These are phyloP conservation scores for Spathaspora passalidarum DNA, from an alignment of 805 yeast genomes.

Conservation along the genomic window DNA sequence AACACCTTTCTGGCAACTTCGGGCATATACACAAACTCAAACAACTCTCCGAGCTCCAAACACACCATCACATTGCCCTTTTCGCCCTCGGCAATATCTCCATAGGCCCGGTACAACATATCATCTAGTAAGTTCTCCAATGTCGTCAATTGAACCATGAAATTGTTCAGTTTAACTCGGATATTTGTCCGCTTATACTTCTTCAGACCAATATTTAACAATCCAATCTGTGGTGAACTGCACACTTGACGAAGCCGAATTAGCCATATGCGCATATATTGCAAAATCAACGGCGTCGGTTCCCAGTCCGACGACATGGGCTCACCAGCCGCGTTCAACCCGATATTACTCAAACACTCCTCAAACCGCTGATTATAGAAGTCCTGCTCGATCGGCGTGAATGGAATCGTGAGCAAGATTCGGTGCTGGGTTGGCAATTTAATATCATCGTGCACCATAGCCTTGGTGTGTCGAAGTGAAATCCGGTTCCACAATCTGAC, in stretches of 20 bases:
- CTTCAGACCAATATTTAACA: constrained; percentile 21
- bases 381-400: constrained; percentile 81
- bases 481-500: constrained; percentile 48
- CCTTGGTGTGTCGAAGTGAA: constrained; percentile 78
- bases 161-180: constrained; percentile 13
- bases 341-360: constrained; percentile 57
- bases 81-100: constrained; percentile 47
- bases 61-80: constrained; percentile 42
- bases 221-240: constrained; percentile 66
- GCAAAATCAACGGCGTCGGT: constrained; percentile 38
- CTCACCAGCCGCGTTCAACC: constrained; percentile 49
- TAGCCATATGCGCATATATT: constrained; percentile 67
- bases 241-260: constrained; percentile 71
- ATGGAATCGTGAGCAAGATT: constrained; percentile 65
- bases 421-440: constrained; percentile 76
- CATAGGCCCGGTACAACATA: constrained; percentile 57
- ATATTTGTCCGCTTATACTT: constrained; percentile 19
- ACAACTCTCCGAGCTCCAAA: constrained; percentile 65
- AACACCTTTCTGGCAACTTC: constrained; percentile 48
- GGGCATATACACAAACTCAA: constrained; percentile 57
- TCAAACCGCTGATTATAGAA: constrained; percentile 66
- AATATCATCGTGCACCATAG: constrained; percentile 76
- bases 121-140: constrained; percentile 66
- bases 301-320: constrained; percentile 51
- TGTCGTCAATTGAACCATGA: constrained; percentile 27